Base-by-base conservation (phyloP, 140 eudicot species). In the Cichorium intybus region DNA sequence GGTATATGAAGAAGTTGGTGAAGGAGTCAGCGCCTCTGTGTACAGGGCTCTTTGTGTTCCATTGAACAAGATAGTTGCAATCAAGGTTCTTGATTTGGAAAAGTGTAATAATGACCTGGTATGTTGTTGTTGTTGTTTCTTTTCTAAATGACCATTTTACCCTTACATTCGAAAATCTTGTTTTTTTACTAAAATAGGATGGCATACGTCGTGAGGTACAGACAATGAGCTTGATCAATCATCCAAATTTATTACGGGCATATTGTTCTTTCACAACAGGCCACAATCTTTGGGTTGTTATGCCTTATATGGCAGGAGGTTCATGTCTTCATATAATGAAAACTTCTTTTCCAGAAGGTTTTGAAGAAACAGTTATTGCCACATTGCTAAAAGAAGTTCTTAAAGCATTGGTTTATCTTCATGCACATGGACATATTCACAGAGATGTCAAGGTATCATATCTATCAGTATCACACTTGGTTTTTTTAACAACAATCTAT, bases 401-500 rank as follows among this genome's bases (percentile, higher is more conserved):
- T 12, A 88, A 77, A 75, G 99, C 95, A 34, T 87, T 93, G 69
- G 95, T 85, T 18, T 93, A 93, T 75, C 96, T 93, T 75, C 99
- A 93, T 56, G 78, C 75, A 49, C 99, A 93, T 37, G 99, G 99
- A 39, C 99, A 93, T 72, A 93, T 93, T 53, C 99, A 93, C 45
- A 70, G 99, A 79, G 99, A 93, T 64, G 99, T 93, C 57, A 93
- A 93, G 96, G 99, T 91, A n/a, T n/a, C n/a, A n/a, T n/a, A n/a
- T n/a, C n/a, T n/a, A n/a, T n/a, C n/a, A n/a, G n/a, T n/a, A 83
- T 39, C 46, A 27, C 49, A 22, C 56, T 63, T 76, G 62, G 23
- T 47, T 63, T 12, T 35, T 46, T 45, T 64, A 28, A 11, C n/a
- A 45, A 64, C 12, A 71, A 41, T 60, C 50, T 50, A n/a, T n/a